Percentiles rank a stretch among this genome's conserved stretches.
Evolutionary conservation across 2,329 filamentous ascomycete genomes (phyloP).

Genomic region (Cercospora zeina): DNA sequence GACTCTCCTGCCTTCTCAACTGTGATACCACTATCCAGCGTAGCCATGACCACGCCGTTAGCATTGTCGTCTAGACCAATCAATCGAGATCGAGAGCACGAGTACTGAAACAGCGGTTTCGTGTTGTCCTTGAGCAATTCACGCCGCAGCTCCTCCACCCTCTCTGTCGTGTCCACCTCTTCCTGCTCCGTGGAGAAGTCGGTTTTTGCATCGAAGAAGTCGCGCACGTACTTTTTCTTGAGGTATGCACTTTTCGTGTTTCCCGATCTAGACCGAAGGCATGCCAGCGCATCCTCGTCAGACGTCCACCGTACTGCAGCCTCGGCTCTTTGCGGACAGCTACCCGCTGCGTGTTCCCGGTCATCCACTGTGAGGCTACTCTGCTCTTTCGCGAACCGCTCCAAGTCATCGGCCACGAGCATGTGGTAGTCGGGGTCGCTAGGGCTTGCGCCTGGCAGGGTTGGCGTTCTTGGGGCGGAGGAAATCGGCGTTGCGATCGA

Average conservation of each 20-base stretch:
- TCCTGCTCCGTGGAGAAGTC: slow-evolving; percentile 32
- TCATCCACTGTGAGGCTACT: slow-evolving; percentile 49
- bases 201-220: slow-evolving; percentile 42
- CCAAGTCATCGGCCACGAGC: slow-evolving; percentile 51
- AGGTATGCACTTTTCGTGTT: slow-evolving; percentile 40
- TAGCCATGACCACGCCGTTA: slow-evolving; percentile 50
- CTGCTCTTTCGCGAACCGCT: slow-evolving; percentile 50
- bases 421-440: slow-evolving; percentile 44
- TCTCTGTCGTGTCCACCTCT: slow-evolving; percentile 30
- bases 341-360: slow-evolving; percentile 35
- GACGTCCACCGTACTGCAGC: slow-evolving; percentile 36
- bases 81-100: slow-evolving; percentile 52
- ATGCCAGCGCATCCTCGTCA: slow-evolving; percentile 36
- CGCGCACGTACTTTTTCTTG: slow-evolving; percentile 46
- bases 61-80: slow-evolving; percentile 49
- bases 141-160: slow-evolving; percentile 39
- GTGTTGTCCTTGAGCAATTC: slow-evolving; percentile 52
- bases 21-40: slow-evolving; percentile 50
- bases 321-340: slow-evolving; percentile 36
- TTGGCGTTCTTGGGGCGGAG: slow-evolving; percentile 28
- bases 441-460: slow-evolving; percentile 28
- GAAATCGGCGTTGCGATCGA: slow-evolving; percentile 31
- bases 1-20: slow-evolving; percentile 41
- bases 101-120: slow-evolving; percentile 50
- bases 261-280: slow-evolving; percentile 26